A percentile compares a stretch with the other conserved stretches of the same genome.
These are phyloP conservation scores for Pythium aquatile DNA, from an alignment of 352 stramenopile species.

Conservation along the genomic window DNA sequence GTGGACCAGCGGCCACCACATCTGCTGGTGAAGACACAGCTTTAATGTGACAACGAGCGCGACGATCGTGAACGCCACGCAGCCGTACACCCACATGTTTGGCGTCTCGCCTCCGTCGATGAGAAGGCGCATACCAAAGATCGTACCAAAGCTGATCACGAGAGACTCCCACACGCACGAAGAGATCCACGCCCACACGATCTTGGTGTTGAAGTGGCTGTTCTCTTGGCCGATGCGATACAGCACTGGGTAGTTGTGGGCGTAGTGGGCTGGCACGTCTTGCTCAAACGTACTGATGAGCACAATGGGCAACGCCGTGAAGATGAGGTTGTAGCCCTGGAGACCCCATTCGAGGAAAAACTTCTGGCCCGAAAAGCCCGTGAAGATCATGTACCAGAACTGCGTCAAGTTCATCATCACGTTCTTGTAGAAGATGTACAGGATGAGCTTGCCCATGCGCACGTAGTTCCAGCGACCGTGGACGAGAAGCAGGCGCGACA, in stretches of 20 bases:
- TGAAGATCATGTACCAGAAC: conserved; percentile 94
- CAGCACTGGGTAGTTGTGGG: conserved; percentile 68
- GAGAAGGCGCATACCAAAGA: conserved; percentile 82
- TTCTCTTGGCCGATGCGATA: conserved; percentile 87
- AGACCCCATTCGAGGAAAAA: conserved; percentile 85
- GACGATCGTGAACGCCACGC: conserved; percentile 92
- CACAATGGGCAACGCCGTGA: conserved; percentile 84
- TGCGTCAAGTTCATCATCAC: conserved; percentile 94
- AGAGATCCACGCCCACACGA: conserved; percentile 80
- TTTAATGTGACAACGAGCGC: conserved; percentile 96
- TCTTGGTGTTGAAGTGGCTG: conserved; percentile 82
- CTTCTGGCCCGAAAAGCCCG: conserved; percentile 86
- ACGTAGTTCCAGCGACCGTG: conserved; percentile 95
- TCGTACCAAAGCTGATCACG: conserved; percentile 80
- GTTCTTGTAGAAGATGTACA: conserved; percentile 97
- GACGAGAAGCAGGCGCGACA: conserved; percentile 89
- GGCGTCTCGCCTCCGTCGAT: conserved; percentile 82
- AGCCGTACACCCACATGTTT: conserved; percentile 94
- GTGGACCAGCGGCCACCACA: conserved; percentile 75
- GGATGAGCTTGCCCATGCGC: conserved; percentile 90
- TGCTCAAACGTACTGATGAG: conserved; percentile 85
- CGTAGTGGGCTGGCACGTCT: conserved; percentile 70
- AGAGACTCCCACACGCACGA: conserved; percentile 83
- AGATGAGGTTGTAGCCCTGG: conserved; percentile 89
- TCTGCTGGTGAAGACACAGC: conserved; percentile 84